Evolutionary conservation across 1,139 yeast genomes (phyloP).

Genomic region (Candida smagusa): DNA sequence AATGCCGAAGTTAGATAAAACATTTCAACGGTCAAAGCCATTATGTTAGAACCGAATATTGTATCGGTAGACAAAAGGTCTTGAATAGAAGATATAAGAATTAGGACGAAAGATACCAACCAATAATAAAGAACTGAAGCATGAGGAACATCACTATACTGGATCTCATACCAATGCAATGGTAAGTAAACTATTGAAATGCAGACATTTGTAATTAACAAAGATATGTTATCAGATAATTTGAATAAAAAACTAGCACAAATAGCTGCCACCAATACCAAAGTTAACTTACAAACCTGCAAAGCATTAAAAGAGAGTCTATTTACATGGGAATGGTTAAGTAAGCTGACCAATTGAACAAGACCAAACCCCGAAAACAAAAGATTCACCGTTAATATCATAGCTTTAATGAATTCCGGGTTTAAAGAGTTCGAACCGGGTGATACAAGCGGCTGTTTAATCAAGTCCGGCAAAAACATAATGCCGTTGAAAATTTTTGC

Average conservation of each 20-base stretch:
- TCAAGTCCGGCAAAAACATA: neutral
- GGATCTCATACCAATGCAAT: constrained; percentile 9
- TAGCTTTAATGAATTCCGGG: constrained; percentile 12
- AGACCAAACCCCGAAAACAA: constrained; percentile 11
- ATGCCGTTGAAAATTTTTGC: too few species aligned
- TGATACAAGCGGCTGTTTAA: constrained; percentile 14
- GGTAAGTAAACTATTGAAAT: constrained; percentile 7
- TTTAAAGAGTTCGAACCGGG: constrained; percentile 15
- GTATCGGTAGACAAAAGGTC: constrained; percentile 15
- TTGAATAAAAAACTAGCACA: too few species aligned
- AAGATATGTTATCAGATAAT: too few species aligned
- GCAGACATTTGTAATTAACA: too few species aligned
- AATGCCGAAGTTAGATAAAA: constrained; percentile 5
- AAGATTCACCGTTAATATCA: constrained; percentile 3
- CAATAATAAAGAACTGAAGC: constrained; percentile 6
- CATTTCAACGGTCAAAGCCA: constrained; percentile 1
- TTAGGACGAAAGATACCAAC: constrained; percentile 6
- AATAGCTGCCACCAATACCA: too few species aligned
- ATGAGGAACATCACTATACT: constrained; percentile 1
- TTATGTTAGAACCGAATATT: constrained; percentile 7
- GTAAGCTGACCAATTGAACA: constrained; percentile 9
- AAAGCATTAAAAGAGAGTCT: too few species aligned
- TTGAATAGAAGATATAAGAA: constrained; percentile 10
- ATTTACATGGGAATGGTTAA: too few species aligned
- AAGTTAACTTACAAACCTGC: too few species aligned